Base-by-base conservation (phyloP, 768 basidiomycete genomes). In the Lepiota venenata region DNA sequence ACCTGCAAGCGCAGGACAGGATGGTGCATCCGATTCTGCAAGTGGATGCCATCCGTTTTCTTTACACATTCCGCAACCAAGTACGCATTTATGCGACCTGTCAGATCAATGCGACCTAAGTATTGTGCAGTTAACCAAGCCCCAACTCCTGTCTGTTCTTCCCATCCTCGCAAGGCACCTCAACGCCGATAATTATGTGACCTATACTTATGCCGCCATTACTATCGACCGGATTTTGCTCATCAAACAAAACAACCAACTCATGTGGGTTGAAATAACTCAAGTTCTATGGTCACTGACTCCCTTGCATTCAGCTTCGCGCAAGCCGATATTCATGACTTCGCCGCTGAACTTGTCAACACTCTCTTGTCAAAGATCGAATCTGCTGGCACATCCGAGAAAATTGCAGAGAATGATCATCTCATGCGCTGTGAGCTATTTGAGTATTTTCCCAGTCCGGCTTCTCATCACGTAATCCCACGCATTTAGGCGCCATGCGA, bases 321-420 rank as follows among this genome's bases (percentile, higher is more conserved):
- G 1, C 88, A 92, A 66, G 84, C 82, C 25, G 96, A 98, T 65
- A 82, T 98, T 25, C 87, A 86, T 45, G 88, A 90, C 10, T 82
- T 88, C 58, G 91, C 93, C n/a, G 74, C 82, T 14, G 77, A 80
- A 42, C 77, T 97, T 56, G 70, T 93, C 21, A 71, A 81, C 55
- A 85, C 85, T 3, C 74, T 98, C 4, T 76, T 99, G 58, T 69
- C 71, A 38, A 93, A 88, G 68, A 89, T 97, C 41, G 92, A 94
- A 67, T 71, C 74, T 39, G 88, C 84, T 5, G 79, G 77, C 2
- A 88, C 88, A 3, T 85, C 97, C 0, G 91, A 97, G 66, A 95
- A 96, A 72, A 83, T 96, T 29, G 93, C 96, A 0, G 95, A 98
- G 67, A 99, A 99, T 61, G 96, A 98, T 68, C 90, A 97, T 68